These are phyloP conservation scores for Amanita pallidorosea DNA, from an alignment of 768 basidiomycete species.

Conservation along the genomic window DNA sequence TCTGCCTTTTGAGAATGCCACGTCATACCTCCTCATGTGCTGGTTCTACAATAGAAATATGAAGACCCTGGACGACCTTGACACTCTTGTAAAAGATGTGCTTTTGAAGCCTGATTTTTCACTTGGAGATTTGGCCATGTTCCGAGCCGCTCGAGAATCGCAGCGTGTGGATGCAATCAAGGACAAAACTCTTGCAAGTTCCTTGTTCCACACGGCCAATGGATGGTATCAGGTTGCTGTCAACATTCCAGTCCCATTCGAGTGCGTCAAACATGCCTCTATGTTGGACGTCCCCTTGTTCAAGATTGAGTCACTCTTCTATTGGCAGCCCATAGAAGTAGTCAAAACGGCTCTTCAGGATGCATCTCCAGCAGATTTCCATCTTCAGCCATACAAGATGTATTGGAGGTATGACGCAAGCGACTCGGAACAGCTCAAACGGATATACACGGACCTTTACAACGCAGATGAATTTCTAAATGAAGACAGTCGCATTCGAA, in stretches of 20 bases:
- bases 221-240: constrained; percentile 7
- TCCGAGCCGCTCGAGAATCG: constrained; percentile 11
- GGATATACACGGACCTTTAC: too few relatives aligned
- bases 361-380: too few relatives aligned
- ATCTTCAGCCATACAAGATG: too few relatives aligned
- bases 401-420: too few relatives aligned
- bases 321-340: constrained; percentile 6
- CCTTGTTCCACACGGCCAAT: constrained; percentile 8
- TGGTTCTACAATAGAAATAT: constrained; percentile 7
- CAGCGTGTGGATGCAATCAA: constrained; percentile 8
- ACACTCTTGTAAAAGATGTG: constrained; percentile 13
- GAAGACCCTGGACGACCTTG: background rate
- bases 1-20: background rate
- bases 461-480: too few relatives aligned
- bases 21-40: background rate
- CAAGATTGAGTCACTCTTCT: constrained; percentile 16
- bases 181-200: constrained; percentile 6
- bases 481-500: too few relatives aligned
- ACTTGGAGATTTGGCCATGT: constrained; percentile 10
- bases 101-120: constrained; percentile 13
- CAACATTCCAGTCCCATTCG: constrained; percentile 19
- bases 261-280: constrained; percentile 4
- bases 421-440: too few relatives aligned
- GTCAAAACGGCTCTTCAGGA: too few relatives aligned
- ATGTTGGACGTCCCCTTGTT: constrained; percentile 10